Percentiles rank a stretch among this genome's conserved stretches.
Conservation (phyloP, 495 filamentous ascomycete species). For the Tuber brumale region DNA sequence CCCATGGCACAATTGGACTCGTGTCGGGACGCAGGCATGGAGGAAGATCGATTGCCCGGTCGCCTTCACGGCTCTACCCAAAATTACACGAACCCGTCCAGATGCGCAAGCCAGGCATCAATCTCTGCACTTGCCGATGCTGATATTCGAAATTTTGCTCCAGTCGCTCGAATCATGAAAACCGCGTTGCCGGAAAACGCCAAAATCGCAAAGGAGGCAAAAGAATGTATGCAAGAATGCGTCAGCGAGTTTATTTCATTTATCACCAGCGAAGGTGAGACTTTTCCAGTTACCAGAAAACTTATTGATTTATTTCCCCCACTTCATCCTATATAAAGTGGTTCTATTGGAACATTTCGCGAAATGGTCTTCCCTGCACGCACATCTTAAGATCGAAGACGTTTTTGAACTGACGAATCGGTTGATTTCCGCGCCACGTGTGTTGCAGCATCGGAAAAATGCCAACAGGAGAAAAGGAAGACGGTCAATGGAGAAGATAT, state of each 20-base stretch:
- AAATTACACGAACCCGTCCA: conserved; percentile 45
- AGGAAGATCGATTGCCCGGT: conserved; percentile 42
- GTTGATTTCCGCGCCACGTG: conserved; percentile 42
- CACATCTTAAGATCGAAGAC: conserved; percentile 21
- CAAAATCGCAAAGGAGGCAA: conserved; percentile 98
- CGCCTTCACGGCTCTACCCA: conserved; percentile 27
- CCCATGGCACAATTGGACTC: conserved; percentile 43
- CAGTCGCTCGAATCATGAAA: conserved; percentile 99
- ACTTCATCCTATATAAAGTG: conserved; percentile 25
- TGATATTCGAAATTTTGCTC: conserved; percentile 81
- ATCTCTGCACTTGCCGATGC: conserved; percentile 54
- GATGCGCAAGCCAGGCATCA: conserved; percentile 44
- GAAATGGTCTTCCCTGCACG: conserved; percentile 28
- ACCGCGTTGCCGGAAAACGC: conserved; percentile 93
- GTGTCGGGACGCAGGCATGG: conserved; percentile 43
- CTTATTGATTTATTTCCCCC: conserved; percentile 29
- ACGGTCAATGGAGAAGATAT: conserved; percentile 99
- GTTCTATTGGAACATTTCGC: conserved; percentile 31
- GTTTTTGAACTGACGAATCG: conserved; percentile 28
- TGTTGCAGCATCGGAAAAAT: conserved; percentile 87
- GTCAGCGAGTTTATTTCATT: conserved; percentile 99
- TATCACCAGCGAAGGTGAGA: conserved; percentile 93
- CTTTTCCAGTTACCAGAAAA: conserved; percentile 5
- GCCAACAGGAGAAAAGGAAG: conserved; percentile 97
- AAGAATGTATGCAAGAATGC: conserved; percentile 99